Conservation (phyloP, 371 early-diverging fungal genomes). For the Rhizopus stolonifer region DNA sequence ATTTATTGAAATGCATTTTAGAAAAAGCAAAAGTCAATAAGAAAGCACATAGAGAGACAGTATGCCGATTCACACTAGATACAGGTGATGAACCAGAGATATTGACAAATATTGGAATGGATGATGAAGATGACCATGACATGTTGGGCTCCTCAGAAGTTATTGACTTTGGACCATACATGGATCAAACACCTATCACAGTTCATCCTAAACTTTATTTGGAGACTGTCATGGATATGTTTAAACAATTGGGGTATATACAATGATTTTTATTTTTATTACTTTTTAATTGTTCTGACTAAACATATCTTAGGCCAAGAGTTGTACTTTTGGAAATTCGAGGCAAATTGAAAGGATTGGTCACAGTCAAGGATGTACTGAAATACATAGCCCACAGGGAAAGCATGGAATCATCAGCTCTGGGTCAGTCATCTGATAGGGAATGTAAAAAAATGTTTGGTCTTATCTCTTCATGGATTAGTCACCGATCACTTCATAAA, state of each 20-base stretch:
- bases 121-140: constrained; percentile 21
- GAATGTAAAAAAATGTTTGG: constrained; percentile 21
- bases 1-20: not conserved
- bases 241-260: constrained; percentile 82
- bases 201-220: constrained; percentile 79
- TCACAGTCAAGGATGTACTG: constrained; percentile 80
- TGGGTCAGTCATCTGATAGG: not conserved
- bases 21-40: constrained; percentile 53
- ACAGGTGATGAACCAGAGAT: constrained; percentile 34
- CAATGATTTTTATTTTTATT: too few relatives aligned
- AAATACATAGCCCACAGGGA: constrained; percentile 64
- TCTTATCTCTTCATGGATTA: constrained; percentile 19
- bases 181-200: constrained; percentile 86
- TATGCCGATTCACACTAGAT: constrained; percentile 58
- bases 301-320: constrained; percentile 55
- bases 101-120: constrained; percentile 14
- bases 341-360: constrained; percentile 69
- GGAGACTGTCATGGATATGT: constrained; percentile 89
- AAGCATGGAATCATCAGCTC: constrained; percentile 12
- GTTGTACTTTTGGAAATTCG: constrained; percentile 69
- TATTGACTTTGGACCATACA: constrained; percentile 72
- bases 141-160: constrained; percentile 48
- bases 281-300: constrained; percentile 2
- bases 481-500: not conserved
- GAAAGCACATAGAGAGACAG: constrained; percentile 50